phyloP scores from a whole-genome alignment of 345 rosid species.

The Xanthoceras sorbifolium region DNA sequence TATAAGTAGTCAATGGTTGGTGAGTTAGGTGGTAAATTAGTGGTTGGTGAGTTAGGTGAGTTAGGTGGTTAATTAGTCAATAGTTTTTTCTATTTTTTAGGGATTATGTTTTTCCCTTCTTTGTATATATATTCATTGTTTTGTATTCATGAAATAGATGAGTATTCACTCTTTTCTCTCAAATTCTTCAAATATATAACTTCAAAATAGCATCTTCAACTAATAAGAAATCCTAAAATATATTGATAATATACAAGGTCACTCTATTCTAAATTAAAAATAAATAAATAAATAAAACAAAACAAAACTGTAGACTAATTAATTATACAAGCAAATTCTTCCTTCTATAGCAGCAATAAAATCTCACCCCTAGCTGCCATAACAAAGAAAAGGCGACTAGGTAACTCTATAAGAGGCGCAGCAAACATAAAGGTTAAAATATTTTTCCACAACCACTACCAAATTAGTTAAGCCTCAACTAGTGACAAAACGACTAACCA shows the following conservation, averaged over 20 bases:
- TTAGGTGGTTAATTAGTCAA: too few species aligned
- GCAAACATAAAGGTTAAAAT: not conserved
- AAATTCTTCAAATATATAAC: too few species aligned
- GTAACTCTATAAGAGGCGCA: not conserved
- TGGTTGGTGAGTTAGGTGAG: too few species aligned
- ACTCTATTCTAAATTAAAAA: conserved; percentile 11
- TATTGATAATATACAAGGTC: not conserved
- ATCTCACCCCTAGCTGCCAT: not conserved
- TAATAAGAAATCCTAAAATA: not conserved
- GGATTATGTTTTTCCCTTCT: too few species aligned
- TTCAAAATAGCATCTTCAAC: not conserved
- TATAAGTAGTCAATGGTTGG: too few species aligned
- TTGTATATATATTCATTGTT: too few species aligned
- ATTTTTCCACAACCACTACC: not conserved
- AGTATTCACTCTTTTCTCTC: too few species aligned
- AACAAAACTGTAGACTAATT: not conserved
- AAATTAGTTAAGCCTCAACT: not conserved
- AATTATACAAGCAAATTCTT: not conserved
- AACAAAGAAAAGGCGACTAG: not conserved
- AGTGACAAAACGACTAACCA: not conserved
- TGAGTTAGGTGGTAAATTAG: too few species aligned
- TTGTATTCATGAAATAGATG: too few species aligned
- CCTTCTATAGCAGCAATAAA: not conserved
- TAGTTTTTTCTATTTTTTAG: too few species aligned
- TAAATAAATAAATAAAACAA: too few species aligned